Evolutionary conservation across 352 stramenopile genomes (phyloP).

Genomic region (Peronosclerospora sorghi): DNA sequence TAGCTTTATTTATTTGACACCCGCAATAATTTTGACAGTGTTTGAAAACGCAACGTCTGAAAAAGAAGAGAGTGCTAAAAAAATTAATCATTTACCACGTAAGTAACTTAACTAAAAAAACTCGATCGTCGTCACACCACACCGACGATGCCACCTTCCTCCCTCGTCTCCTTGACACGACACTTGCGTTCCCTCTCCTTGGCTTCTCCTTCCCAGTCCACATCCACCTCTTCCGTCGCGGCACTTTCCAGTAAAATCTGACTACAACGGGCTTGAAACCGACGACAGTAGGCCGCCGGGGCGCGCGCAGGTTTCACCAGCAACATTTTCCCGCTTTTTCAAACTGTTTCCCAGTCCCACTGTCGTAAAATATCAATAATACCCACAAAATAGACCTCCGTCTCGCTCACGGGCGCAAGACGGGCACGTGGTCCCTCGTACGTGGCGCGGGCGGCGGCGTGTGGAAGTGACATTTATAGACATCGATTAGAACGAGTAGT

Average conservation of each 20-base stretch:
- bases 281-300: conserved; percentile 50
- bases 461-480: conserved; percentile 49
- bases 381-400: conserved; percentile 70
- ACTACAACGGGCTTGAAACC: conserved; percentile 46
- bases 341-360: conserved; percentile 72
- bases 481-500: conserved; percentile 66
- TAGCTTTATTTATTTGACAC: no score
- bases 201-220: no score
- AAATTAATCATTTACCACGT: no score
- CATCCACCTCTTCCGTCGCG: conserved; percentile 22
- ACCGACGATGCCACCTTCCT: no score
- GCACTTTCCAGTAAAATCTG: conserved; percentile 35
- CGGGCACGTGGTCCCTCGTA: conserved; percentile 3
- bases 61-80: no score
- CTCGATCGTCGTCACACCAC: no score
- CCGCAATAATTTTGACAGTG: no score
- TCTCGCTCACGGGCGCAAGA: conserved; percentile 13
- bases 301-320: conserved; percentile 48
- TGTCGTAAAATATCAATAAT: conserved; percentile 82
- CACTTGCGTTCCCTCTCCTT: no score
- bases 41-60: no score
- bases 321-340: conserved; percentile 64
- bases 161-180: conserved; percentile 6
- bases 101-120: no score
- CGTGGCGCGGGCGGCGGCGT: no score